Conservation (phyloP, 352 stramenopile species). For the Pythium angustatum region DNA sequence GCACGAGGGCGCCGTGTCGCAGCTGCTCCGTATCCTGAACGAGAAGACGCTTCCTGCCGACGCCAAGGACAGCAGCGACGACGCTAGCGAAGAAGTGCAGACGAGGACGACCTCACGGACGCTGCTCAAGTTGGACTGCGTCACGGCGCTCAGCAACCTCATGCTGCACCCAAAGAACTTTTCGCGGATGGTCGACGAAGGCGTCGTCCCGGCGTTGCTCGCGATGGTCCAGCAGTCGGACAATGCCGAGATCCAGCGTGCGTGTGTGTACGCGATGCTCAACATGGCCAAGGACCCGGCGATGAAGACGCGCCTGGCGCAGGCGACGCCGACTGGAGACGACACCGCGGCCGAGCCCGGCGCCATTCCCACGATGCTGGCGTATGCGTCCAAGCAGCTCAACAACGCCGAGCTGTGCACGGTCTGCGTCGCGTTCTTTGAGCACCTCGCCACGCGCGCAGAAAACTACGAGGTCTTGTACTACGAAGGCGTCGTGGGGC, state of each 20-base stretch:
- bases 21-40: slow-evolving; percentile 57
- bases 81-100: neutral
- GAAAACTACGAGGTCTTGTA: slow-evolving; percentile 71
- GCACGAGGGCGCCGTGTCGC: slow-evolving; percentile 54
- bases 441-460: slow-evolving; percentile 61
- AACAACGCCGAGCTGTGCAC: slow-evolving; percentile 64
- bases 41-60: slow-evolving; percentile 7
- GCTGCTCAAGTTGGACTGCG: slow-evolving; percentile 77
- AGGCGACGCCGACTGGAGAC: slow-evolving; percentile 12
- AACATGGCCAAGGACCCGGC: slow-evolving; percentile 63
- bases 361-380: slow-evolving; percentile 67
- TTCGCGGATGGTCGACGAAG: slow-evolving; percentile 68
- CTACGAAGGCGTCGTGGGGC: slow-evolving; percentile 55
- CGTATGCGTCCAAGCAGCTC: slow-evolving; percentile 60
- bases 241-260: slow-evolving; percentile 71
- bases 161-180: slow-evolving; percentile 85
- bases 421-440: slow-evolving; percentile 67
- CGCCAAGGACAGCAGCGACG: neutral
- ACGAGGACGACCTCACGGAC: slow-evolving; percentile 13
- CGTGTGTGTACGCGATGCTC: slow-evolving; percentile 79
- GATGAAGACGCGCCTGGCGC: slow-evolving; percentile 73
- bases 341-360: slow-evolving; percentile 26
- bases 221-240: slow-evolving; percentile 47
- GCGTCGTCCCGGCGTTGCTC: slow-evolving; percentile 70
- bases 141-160: slow-evolving; percentile 79